Base-by-base conservation (phyloP, 306 rosid genomes). In the Ziziphus jujuba region DNA sequence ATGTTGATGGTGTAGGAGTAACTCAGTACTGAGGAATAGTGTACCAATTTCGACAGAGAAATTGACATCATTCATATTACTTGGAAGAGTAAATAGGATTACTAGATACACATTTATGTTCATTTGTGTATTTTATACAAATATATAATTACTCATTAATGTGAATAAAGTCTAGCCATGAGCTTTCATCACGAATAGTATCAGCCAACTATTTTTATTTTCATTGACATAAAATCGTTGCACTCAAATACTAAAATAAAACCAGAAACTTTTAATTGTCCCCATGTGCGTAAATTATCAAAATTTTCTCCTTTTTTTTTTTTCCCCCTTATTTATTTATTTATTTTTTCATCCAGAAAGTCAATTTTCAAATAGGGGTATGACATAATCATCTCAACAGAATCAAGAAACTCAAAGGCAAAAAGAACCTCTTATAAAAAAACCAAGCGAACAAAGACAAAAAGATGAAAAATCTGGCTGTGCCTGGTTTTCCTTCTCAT, bases 141-240 rank as follows among this genome's bases (percentile, higher is more conserved):
- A 40, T 10, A 12, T 40, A 38, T 40, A 40, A 40, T 40, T 9
- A 10, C 12, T 40, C 12, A 6, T 9, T 2, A 9, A 40, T 8
- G 45, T 40, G 58, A 43, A n/a, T 36, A 8, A 6, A 60, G 22
- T 58, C 34, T 0, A 45, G 48, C 8, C 8, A 9, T 57, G 49
- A 69, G 57, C 35, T 69, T 58, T 47, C 58, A 58, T 57, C 49
- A 19, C 19, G 66, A 69, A 50, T 21, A 15, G 14, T n/a, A n/a
- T n/a, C n/a, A 8, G 36, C 15, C 23, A 36, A 55, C 22, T 38
- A 22, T 31, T 23, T 6, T 1, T 9, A 31, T 19, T 45, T 34
- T 12, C 61, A 53, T 51, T 31, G 5, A 54, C 22, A 28, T 56
- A 24, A 4, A 45, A 33, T n/a, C 3, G 19, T 16, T 9, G 10